These are phyloP conservation scores for Alternaria sp. DNA, from an alignment of 2,329 filamentous ascomycete genomes.

Conservation along the genomic window DNA sequence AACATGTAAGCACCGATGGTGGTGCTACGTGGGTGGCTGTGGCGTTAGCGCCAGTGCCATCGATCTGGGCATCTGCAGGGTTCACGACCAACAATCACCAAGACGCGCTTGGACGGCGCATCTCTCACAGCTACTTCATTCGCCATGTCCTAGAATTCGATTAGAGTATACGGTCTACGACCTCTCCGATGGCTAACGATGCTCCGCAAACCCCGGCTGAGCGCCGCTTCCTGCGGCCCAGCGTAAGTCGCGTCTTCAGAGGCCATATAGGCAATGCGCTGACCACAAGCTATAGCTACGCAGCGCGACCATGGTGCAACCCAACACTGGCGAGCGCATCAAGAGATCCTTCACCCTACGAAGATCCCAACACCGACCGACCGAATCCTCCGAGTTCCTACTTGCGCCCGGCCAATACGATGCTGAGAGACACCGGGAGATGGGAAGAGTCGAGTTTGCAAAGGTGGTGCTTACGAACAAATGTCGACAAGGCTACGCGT, in stretches of 20 bases:
- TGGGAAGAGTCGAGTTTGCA: slow-evolving; percentile 42
- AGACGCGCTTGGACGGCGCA: slow-evolving; percentile 5
- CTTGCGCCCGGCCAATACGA: slow-evolving; percentile 38
- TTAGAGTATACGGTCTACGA: background rate
- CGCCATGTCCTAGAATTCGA: slow-evolving; percentile 18
- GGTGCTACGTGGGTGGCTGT: slow-evolving; percentile 12
- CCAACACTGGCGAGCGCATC: slow-evolving; percentile 82
- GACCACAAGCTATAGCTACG: slow-evolving; percentile 62
- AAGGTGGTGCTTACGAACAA: slow-evolving; percentile 44
- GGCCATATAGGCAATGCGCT: slow-evolving; percentile 12
- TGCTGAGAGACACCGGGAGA: slow-evolving; percentile 35
- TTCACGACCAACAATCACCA: slow-evolving; percentile 5
- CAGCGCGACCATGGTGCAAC: slow-evolving; percentile 86
- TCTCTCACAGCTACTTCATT: background rate
- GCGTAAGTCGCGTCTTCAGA: slow-evolving; percentile 33
- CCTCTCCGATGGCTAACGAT: slow-evolving; percentile 34
- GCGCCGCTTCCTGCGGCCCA: slow-evolving; percentile 46
- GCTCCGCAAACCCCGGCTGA: slow-evolving; percentile 37
- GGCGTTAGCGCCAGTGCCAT: slow-evolving; percentile 22
- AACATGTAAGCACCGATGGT: background rate
- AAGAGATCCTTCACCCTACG: slow-evolving; percentile 80
- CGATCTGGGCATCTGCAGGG: slow-evolving; percentile 18
- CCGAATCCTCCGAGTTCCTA: slow-evolving; percentile 52
- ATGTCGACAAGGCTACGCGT: slow-evolving; percentile 57
- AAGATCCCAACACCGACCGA: slow-evolving; percentile 48